Percentiles rank a stretch among this genome's conserved stretches.
phyloP scores from a whole-genome alignment of 2,329 filamentous ascomycete species.

The Exserohilum turcica region DNA sequence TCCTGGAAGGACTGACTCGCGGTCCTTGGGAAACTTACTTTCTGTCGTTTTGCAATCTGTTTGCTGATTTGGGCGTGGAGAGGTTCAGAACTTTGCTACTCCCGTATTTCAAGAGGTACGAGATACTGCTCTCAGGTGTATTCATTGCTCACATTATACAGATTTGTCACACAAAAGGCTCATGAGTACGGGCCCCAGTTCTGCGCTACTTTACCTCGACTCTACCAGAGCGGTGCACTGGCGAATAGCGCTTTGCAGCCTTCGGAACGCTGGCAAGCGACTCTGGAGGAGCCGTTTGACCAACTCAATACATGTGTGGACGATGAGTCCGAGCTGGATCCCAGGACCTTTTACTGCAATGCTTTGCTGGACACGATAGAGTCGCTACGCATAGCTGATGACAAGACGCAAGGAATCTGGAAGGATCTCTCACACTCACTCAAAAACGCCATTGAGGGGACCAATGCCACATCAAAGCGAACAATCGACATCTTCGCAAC shows the following conservation, averaged over 20 bases:
- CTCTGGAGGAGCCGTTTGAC: conserved; percentile 71
- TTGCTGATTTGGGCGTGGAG: conserved; percentile 72
- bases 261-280: conserved; percentile 37
- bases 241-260: conserved; percentile 24
- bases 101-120: conserved; percentile 78
- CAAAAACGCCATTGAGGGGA: conserved; percentile 17
- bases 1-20: conserved; percentile 68
- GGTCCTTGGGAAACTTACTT: conserved; percentile 74
- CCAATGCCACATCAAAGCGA: background rate
- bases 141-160: conserved; percentile 44
- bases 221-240: conserved; percentile 32
- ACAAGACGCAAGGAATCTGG: conserved; percentile 27
- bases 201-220: conserved; percentile 36
- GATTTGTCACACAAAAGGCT: conserved; percentile 66
- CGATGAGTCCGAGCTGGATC: conserved; percentile 14
- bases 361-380: conserved; percentile 35
- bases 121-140: background rate
- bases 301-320: conserved; percentile 46
- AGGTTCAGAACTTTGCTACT: conserved; percentile 81
- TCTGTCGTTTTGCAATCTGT: conserved; percentile 81
- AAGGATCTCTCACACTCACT: conserved; percentile 31
- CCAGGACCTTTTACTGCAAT: conserved; percentile 36
- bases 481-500: conserved; percentile 64
- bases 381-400: conserved; percentile 26
- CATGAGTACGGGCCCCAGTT: conserved; percentile 39